Evolutionary conservation across 106 monocot genomes (phyloP).

Genomic region (Dioscorea dumetorum): DNA sequence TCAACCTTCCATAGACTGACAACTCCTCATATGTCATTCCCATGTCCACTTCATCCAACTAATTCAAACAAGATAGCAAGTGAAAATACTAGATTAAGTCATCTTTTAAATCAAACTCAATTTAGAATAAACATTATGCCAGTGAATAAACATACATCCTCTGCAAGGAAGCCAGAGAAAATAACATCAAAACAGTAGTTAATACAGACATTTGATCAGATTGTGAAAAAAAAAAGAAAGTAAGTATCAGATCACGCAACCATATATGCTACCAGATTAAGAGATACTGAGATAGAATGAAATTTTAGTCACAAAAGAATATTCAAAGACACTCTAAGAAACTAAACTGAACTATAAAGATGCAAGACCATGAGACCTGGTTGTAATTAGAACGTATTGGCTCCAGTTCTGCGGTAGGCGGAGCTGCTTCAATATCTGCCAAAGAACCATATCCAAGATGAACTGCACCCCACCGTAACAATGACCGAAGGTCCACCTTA

Average conservation of each 20-base stretch:
- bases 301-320: too few species aligned
- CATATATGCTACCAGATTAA: too few species aligned
- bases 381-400: conserved; percentile 87
- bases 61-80: conserved; percentile 5
- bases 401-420: conserved; percentile 96
- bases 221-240: too few species aligned
- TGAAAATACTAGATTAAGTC: too few species aligned
- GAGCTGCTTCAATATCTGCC: conserved; percentile 90
- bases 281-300: too few species aligned
- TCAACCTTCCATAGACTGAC: conserved; percentile 86
- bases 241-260: too few species aligned
- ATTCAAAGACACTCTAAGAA: background rate
- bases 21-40: conserved; percentile 99
- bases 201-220: too few species aligned
- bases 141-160: too few species aligned
- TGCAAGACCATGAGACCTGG: conserved; percentile 46
- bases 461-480: conserved; percentile 88
- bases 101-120: too few species aligned
- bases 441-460: conserved; percentile 84
- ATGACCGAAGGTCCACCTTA: conserved; percentile 87
- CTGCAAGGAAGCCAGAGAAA: too few species aligned
- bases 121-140: too few species aligned
- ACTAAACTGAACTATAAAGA: background rate
- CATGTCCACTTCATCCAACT: conserved; percentile 99
- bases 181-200: too few species aligned